Evolutionary conservation across 192 early-diverging fungal species (phyloP), one percentile per base, ranked within the genome.

Genomic region (Phlyctochytrium bullatum): DNA sequence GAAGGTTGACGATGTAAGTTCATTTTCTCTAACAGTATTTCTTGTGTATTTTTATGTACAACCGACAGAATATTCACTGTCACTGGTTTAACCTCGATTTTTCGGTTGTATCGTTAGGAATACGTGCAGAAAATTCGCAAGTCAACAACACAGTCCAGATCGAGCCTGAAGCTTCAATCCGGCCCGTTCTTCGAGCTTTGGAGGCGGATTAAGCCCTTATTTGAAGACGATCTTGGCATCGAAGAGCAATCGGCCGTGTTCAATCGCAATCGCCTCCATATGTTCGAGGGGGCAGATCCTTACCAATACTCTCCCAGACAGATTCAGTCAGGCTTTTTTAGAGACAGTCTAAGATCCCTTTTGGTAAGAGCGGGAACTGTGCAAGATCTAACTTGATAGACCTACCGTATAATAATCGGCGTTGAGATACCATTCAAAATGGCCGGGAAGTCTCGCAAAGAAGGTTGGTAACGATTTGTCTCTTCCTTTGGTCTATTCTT

Each of bases 341-440:
- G 69, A 17, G 69, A 71, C 34, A 71, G 69, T 28, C 62, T 64
- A 29, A 4, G 69, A 17, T 64, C 69, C 6, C 36, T 71, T 1
- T 25, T 71, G 62, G 69, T 71, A 4, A 2, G 29, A 35, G 16
- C 1, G 23, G 28, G 24, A 25, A 27, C 25, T 34, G 14, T 68
- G 24, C 6, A 47, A 31, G 3, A 58, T 58, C 25, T 31, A n/a
- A n/a, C n/a, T n/a, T n/a, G n/a, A 24, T 31, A 71, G 69, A 64
- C 69, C 6, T 64, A 34, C 6, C 63, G 61, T 32, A 35, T 71
- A 2, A 71, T 71, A 31, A 56, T 62, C 24, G 23, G 63, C 12
- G 62, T 71, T 35, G 69, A 71, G 36, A 52, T 71, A 2, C 34
- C 62, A 14, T 28, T 71, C 3, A 50, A 54, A 58, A 40, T 63